Percentiles rank a stretch among this genome's conserved stretches.
Evolutionary conservation across 805 yeast species (phyloP).

Genomic region (Starmera dryadoides): DNA sequence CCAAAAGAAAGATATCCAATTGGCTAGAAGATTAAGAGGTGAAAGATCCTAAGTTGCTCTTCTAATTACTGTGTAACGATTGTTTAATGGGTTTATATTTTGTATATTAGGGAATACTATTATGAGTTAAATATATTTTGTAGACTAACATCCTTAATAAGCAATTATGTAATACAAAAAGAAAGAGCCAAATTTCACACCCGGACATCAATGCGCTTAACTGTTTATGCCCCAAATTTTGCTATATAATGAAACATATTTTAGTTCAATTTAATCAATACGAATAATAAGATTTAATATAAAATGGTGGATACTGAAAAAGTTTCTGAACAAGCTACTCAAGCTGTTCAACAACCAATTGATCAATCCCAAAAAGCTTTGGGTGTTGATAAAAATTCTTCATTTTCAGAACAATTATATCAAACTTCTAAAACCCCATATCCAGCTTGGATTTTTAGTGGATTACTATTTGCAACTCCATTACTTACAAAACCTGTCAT

Average conservation of each 20-base stretch:
- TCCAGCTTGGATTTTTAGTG: conserved; percentile 36
- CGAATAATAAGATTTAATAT: too few species aligned
- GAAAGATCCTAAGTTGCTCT: conserved; percentile 69
- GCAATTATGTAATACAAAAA: too few species aligned
- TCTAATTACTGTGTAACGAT: conserved; percentile 3
- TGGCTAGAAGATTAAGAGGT: conserved; percentile 98
- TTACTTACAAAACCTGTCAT: conserved; percentile 24
- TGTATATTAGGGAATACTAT: conserved; percentile 17
- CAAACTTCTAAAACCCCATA: conserved; percentile 34
- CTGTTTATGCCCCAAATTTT: too few species aligned
- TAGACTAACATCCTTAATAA: too few species aligned
- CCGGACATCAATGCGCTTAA: too few species aligned
- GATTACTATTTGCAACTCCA: conserved; percentile 31
- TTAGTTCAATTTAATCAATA: too few species aligned
- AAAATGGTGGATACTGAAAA: background rate
- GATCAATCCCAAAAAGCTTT: background rate
- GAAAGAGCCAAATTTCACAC: background rate
- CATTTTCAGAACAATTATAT: conserved; percentile 18
- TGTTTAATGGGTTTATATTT: conserved; percentile 1
- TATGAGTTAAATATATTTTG: background rate
- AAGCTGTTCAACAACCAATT: background rate
- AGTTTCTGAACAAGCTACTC: background rate
- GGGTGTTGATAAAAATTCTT: background rate
- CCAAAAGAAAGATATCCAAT: conserved; percentile 96
- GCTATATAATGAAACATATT: too few species aligned